A percentile compares a stretch with the other conserved stretches of the same genome.
phyloP scores from a whole-genome alignment of 2,329 filamentous ascomycete species.

The Cercospora sp. region DNA sequence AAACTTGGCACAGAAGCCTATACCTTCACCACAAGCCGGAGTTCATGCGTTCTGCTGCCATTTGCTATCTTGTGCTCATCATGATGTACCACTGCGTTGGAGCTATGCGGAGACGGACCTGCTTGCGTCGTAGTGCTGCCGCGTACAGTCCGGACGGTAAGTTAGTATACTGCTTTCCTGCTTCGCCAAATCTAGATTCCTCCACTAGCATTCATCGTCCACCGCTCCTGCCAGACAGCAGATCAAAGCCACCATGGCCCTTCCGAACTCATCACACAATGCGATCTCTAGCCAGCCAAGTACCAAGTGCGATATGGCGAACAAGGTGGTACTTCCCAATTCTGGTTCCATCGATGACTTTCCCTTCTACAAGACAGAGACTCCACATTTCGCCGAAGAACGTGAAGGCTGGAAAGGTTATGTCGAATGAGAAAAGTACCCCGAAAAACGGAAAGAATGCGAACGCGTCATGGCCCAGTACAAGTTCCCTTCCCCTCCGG shows the following conservation, averaged over 20 bases:
- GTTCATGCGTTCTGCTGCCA: not conserved
- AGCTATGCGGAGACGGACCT: not conserved
- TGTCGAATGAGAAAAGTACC: constrained; percentile 69
- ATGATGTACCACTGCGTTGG: not conserved
- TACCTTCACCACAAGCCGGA: not conserved
- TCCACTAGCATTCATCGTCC: not conserved
- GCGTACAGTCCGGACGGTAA: not conserved
- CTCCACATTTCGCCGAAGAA: constrained; percentile 45
- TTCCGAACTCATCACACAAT: not conserved
- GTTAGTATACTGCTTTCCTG: not conserved
- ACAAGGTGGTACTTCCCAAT: constrained; percentile 9
- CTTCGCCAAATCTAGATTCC: not conserved
- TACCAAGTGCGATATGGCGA: not conserved
- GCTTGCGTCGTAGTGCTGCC: not conserved
- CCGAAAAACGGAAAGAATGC: constrained; percentile 64
- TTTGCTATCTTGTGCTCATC: constrained; percentile 11
- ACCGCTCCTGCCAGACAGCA: not conserved
- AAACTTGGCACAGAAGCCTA: not conserved
- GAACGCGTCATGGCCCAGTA: constrained; percentile 56
- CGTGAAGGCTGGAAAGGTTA: constrained; percentile 53
- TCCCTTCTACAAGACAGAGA: constrained; percentile 11
- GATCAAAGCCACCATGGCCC: not conserved
- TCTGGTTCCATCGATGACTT: constrained; percentile 26
- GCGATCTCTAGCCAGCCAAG: constrained; percentile 1
- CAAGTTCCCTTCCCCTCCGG: constrained; percentile 50